These are phyloP conservation scores for Neurospora sp. DNA, from an alignment of 495 filamentous ascomycete species.

Conservation along the genomic window DNA sequence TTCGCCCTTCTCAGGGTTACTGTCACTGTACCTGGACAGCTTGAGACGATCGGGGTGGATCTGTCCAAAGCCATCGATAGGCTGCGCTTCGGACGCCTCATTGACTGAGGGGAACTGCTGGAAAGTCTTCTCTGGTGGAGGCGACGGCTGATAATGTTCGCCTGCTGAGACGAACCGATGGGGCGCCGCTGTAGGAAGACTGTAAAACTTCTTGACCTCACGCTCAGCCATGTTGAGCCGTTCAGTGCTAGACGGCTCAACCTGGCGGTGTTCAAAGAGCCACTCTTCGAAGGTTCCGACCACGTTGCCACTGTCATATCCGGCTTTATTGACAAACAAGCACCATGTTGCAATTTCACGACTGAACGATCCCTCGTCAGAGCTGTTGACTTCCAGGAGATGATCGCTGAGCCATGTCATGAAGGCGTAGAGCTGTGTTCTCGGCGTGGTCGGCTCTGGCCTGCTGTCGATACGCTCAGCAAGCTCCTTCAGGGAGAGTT, in stretches of 20 bases:
- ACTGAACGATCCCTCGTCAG: slow-evolving; percentile 8
- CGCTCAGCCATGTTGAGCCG: slow-evolving; percentile 16
- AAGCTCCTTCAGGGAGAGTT: slow-evolving; percentile 16
- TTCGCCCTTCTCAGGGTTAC: not conserved
- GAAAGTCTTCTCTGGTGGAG: not conserved
- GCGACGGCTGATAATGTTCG: not conserved
- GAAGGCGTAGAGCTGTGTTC: slow-evolving; percentile 9
- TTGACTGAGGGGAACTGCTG: not conserved
- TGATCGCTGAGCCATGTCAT: slow-evolving; percentile 26
- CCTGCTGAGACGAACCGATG: not conserved
- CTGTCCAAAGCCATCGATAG: not conserved
- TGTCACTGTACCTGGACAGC: slow-evolving; percentile 1
- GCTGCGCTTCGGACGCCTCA: not conserved
- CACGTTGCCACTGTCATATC: slow-evolving; percentile 8
- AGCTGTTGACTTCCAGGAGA: slow-evolving; percentile 16
- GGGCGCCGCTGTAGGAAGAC: not conserved
- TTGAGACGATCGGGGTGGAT: slow-evolving; percentile 15
- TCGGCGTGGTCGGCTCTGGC: not conserved
- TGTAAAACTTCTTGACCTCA: slow-evolving; percentile 11
- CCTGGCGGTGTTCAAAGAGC: slow-evolving; percentile 9
- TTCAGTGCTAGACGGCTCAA: slow-evolving; percentile 11
- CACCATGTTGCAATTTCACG: slow-evolving; percentile 10
- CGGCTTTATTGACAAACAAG: not conserved
- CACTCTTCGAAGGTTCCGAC: slow-evolving; percentile 19
- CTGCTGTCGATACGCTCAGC: slow-evolving; percentile 4